Percentiles rank a stretch among this genome's conserved stretches.
phyloP scores from a whole-genome alignment of 2,329 filamentous ascomycete species.

The Atkinsonella hypoxylon region DNA sequence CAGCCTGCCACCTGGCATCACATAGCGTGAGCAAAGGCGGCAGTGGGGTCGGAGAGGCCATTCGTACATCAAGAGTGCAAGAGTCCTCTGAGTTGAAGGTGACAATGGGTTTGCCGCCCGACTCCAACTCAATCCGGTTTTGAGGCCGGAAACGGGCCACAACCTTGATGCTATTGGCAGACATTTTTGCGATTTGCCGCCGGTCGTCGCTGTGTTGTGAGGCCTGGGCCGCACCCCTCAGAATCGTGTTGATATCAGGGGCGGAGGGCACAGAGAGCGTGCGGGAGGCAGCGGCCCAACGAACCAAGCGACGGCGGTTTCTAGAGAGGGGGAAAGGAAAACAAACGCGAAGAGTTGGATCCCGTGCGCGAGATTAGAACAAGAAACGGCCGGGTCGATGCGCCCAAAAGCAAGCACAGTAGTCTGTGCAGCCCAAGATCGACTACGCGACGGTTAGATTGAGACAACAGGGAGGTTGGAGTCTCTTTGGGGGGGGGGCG shows the following conservation, averaged over 20 bases:
- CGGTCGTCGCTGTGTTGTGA: constrained; percentile 1
- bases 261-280: constrained; percentile 2
- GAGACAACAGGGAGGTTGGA: background rate
- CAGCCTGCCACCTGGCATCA: background rate
- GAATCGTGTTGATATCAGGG: constrained; percentile 1
- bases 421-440: constrained; percentile 3
- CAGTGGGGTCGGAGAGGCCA: constrained; percentile 21
- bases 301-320: background rate
- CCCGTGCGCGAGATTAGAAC: background rate
- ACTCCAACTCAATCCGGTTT: constrained; percentile 85
- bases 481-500: background rate
- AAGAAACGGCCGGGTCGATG: background rate
- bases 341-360: background rate
- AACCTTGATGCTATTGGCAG: constrained; percentile 64
- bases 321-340: background rate
- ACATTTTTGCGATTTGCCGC: constrained; percentile 32
- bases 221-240: constrained; percentile 8
- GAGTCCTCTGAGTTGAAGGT: constrained; percentile 81
- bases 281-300: constrained; percentile 1
- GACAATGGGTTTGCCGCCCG: constrained; percentile 86
- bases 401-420: constrained; percentile 1
- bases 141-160: constrained; percentile 96
- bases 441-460: constrained; percentile 1
- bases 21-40: background rate
- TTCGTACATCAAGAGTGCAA: constrained; percentile 63